Evolutionary conservation across 768 basidiomycete genomes (phyloP).

Genomic region (Trametes maxima): DNA sequence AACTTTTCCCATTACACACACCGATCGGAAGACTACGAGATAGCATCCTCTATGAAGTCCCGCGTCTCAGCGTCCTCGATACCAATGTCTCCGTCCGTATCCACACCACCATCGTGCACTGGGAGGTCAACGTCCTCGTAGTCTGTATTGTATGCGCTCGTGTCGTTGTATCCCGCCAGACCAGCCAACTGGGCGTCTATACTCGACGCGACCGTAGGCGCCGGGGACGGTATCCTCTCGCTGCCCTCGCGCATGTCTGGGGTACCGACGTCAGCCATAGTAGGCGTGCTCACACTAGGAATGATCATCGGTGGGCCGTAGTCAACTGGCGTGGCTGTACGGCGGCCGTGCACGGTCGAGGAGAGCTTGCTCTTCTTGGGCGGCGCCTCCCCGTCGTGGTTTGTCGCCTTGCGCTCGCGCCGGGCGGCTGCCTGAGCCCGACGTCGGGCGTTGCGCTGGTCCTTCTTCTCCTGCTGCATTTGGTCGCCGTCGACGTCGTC

Average conservation of each 20-base stretch:
- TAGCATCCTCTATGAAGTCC: slow-evolving; percentile 20
- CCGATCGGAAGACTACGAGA: slow-evolving; percentile 3
- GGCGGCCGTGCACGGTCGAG: slow-evolving; percentile 1
- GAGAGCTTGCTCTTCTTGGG: slow-evolving; percentile 19
- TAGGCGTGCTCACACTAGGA: neutral
- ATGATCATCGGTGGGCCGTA: slow-evolving; percentile 19
- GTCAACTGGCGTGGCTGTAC: slow-evolving; percentile 8
- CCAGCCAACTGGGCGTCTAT: slow-evolving; percentile 44
- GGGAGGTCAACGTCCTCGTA: slow-evolving; percentile 34
- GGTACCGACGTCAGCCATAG: neutral
- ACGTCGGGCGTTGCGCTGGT: slow-evolving; percentile 28
- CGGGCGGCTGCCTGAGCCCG: slow-evolving; percentile 29
- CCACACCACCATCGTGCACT: slow-evolving; percentile 13
- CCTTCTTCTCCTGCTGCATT: slow-evolving; percentile 20
- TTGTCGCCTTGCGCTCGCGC: slow-evolving; percentile 45
- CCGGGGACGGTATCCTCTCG: slow-evolving; percentile 49
- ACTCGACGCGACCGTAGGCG: slow-evolving; percentile 53
- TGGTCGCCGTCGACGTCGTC: slow-evolving; percentile 4
- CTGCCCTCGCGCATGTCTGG: slow-evolving; percentile 20
- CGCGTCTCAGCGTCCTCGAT: slow-evolving; percentile 15
- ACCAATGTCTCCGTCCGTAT: slow-evolving; percentile 19
- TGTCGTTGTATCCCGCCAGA: slow-evolving; percentile 30
- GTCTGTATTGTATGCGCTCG: slow-evolving; percentile 61
- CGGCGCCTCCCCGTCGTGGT: slow-evolving; percentile 37
- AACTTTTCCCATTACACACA: neutral